Evolutionary conservation across 1,284 basidiomycete genomes (phyloP).

Genomic region (Tilletia indica): DNA sequence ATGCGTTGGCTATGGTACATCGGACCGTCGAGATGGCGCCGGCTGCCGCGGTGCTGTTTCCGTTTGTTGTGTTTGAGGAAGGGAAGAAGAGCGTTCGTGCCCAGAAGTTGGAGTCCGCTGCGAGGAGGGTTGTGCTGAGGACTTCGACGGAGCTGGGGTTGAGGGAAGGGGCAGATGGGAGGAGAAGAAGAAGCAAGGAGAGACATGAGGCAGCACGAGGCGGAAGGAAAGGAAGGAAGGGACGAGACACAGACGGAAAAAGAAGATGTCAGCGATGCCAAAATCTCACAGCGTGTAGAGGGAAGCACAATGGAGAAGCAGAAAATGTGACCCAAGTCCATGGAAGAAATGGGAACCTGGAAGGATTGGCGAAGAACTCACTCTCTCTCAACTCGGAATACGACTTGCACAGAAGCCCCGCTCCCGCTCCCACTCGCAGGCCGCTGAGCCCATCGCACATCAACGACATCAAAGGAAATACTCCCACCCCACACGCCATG

Average conservation of each 20-base stretch:
- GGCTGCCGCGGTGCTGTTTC: background rate
- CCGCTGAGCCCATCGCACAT: background rate
- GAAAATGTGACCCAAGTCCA: too few species aligned
- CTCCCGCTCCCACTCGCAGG: background rate
- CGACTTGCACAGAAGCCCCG: background rate
- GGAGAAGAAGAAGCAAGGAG: background rate
- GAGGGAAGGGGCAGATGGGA: background rate
- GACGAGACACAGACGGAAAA: background rate
- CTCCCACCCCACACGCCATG: background rate
- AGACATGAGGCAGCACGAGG: background rate
- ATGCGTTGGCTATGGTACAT: background rate
- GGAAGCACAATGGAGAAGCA: too few species aligned
- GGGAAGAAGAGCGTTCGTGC: background rate
- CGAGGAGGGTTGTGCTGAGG: slow-evolving; percentile 1
- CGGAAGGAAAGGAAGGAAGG: background rate
- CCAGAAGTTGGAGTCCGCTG: background rate
- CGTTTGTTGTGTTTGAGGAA: background rate
- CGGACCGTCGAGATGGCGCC: background rate
- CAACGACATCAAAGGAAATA: background rate
- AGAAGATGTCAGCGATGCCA: background rate
- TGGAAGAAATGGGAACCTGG: background rate
- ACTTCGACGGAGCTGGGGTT: background rate
- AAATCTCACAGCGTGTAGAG: too few species aligned
- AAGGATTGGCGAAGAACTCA: background rate
- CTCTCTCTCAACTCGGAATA: background rate